Conservation (phyloP, 208 protist genomes). For the Tritrichomonas musculus region DNA sequence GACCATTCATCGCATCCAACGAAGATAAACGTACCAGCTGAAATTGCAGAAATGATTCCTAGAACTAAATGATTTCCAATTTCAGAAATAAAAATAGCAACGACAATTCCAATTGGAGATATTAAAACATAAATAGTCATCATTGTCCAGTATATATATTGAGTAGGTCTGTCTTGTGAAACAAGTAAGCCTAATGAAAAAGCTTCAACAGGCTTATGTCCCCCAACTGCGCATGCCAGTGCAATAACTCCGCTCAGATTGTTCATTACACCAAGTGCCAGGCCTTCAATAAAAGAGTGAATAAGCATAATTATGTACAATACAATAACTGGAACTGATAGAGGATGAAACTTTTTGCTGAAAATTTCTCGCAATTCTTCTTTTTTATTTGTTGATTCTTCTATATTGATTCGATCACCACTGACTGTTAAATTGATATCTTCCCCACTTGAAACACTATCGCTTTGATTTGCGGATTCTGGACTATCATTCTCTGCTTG, state of each 20-base stretch:
- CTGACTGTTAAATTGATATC: too few species aligned
- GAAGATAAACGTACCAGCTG: slow-evolving; percentile 8
- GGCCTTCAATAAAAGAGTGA: neutral
- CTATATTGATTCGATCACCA: neutral
- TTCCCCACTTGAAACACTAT: too few species aligned
- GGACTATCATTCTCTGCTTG: neutral
- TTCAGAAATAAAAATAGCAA: neutral
- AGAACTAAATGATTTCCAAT: neutral
- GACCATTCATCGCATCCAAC: slow-evolving; percentile 14
- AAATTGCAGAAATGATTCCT: neutral
- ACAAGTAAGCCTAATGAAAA: neutral
- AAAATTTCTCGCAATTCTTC: neutral
- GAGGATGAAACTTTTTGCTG: neutral
- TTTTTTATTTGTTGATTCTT: too few species aligned
- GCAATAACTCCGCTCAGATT: neutral
- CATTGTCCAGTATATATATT: neutral
- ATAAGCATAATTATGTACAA: neutral
- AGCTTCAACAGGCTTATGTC: slow-evolving; percentile 26
- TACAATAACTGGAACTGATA: neutral
- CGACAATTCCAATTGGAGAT: neutral
- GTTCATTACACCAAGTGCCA: neutral
- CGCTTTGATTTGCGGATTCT: too few species aligned
- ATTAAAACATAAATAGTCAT: neutral
- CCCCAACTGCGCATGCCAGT: neutral
- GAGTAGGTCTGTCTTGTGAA: neutral